Percentiles rank a stretch among this genome's conserved stretches.
phyloP scores from a whole-genome alignment of 495 filamentous ascomycete genomes.

The Diplogelasinospora grovesii region DNA sequence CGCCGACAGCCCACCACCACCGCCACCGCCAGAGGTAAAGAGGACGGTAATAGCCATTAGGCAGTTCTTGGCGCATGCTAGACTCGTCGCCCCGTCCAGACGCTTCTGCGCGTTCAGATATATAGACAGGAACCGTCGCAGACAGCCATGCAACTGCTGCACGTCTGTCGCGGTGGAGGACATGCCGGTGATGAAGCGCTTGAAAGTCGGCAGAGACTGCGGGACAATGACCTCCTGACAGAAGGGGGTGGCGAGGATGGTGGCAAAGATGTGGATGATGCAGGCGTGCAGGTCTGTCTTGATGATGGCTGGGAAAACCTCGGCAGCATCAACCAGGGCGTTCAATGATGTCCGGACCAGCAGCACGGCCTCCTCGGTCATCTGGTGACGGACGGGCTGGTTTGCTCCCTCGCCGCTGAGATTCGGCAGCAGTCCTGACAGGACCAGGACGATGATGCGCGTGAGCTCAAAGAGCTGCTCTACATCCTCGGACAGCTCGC shows the following conservation, averaged over 20 bases:
- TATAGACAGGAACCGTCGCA: slow-evolving; percentile 72
- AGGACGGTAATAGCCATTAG: slow-evolving; percentile 83
- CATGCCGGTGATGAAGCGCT: slow-evolving; percentile 76
- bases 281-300: slow-evolving; percentile 94
- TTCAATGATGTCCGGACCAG: slow-evolving; percentile 75
- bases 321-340: slow-evolving; percentile 85
- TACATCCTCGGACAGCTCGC: slow-evolving; percentile 88
- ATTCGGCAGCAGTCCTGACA: slow-evolving; percentile 81
- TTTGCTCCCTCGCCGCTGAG: slow-evolving; percentile 72
- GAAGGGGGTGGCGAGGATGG: slow-evolving; percentile 76
- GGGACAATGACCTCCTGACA: slow-evolving; percentile 88
- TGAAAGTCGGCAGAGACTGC: slow-evolving; percentile 84
- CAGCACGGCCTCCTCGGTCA: slow-evolving; percentile 74
- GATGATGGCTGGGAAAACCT: slow-evolving; percentile 93
- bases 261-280: slow-evolving; percentile 93
- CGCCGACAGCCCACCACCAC: slow-evolving; percentile 62
- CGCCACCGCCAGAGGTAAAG: slow-evolving; percentile 75
- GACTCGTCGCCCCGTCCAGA: slow-evolving; percentile 67
- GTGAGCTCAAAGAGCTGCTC: slow-evolving; percentile 98
- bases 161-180: slow-evolving; percentile 41
- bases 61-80: slow-evolving; percentile 89
- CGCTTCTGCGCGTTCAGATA: slow-evolving; percentile 77
- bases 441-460: slow-evolving; percentile 85
- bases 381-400: slow-evolving; percentile 59
- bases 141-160: slow-evolving; percentile 60